phyloP scores from a whole-genome alignment of 139 green algal genomes.

The Chlorella sp. region DNA sequence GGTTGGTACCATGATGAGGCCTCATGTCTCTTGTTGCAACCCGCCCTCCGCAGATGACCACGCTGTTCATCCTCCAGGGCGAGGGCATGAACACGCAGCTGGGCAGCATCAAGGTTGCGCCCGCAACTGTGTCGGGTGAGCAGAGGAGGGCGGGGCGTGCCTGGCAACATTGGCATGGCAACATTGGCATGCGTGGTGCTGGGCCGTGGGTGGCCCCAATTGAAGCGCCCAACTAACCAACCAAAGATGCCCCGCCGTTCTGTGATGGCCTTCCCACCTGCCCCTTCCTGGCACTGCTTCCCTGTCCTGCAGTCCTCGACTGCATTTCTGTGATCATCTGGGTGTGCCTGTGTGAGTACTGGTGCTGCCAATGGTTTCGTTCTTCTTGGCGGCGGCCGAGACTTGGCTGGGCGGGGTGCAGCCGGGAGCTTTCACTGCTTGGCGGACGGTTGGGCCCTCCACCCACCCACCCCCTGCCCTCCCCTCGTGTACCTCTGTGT shows the following conservation, averaged over 20 bases:
- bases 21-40: too few species aligned
- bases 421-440: not conserved
- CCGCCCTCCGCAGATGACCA: conserved; percentile 74
- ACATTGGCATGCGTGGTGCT: too few species aligned
- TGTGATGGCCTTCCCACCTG: too few species aligned
- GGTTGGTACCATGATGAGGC: not conserved
- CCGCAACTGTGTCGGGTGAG: conserved; percentile 12
- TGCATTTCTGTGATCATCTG: conserved; percentile 17
- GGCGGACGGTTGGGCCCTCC: not conserved
- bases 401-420: too few species aligned
- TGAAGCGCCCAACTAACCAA: too few species aligned
- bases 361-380: too few species aligned
- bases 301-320: conserved; percentile 31
- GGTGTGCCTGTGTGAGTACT: not conserved
- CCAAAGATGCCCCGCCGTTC: too few species aligned
- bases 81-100: conserved; percentile 35
- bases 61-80: conserved; percentile 89
- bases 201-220: too few species aligned
- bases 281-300: too few species aligned
- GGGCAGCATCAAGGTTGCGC: conserved; percentile 9
- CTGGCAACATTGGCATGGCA: too few species aligned
- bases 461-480: not conserved
- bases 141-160: not conserved
- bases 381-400: too few species aligned
- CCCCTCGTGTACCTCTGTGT: not conserved